phyloP scores from a whole-genome alignment of 495 filamentous ascomycete species.

The Hypoxylon lenormandii region DNA sequence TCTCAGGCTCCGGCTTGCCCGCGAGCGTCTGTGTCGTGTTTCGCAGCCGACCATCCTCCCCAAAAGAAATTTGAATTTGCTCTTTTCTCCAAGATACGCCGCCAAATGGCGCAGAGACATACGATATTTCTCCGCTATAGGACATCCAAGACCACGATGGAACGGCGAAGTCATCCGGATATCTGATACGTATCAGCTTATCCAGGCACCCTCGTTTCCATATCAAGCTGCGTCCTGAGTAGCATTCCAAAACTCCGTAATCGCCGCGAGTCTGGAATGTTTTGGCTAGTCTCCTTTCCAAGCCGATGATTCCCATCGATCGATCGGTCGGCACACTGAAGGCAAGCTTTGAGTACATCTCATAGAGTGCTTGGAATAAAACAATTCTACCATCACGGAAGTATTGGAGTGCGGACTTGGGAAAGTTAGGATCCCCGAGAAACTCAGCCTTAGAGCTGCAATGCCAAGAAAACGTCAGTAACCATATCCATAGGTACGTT shows the following conservation, averaged over 20 bases:
- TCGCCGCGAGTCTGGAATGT: slow-evolving; percentile 39
- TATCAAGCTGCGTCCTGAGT: slow-evolving; percentile 42
- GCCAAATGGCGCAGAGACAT: slow-evolving; percentile 2
- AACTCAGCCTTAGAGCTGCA: slow-evolving; percentile 49
- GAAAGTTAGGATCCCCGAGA: slow-evolving; percentile 56
- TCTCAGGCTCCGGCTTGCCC: slow-evolving; percentile 8
- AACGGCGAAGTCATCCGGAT: background rate
- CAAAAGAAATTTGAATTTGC: background rate
- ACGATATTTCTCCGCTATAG: background rate
- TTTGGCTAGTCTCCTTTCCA: slow-evolving; percentile 47
- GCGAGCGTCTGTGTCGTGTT: background rate
- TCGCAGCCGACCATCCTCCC: background rate
- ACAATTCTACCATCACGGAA: slow-evolving; percentile 41
- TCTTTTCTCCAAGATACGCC: background rate
- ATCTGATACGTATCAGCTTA: slow-evolving; percentile 6
- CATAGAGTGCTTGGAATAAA: slow-evolving; percentile 49
- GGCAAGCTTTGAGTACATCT: slow-evolving; percentile 50
- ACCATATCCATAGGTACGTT: background rate
- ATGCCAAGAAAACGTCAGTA: background rate
- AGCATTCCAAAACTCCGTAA: slow-evolving; percentile 41
- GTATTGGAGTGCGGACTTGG: slow-evolving; percentile 34
- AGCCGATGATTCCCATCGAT: slow-evolving; percentile 49
- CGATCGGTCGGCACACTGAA: slow-evolving; percentile 47
- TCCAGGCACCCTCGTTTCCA: slow-evolving; percentile 30
- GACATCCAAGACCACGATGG: slow-evolving; percentile 17